Percentiles rank a stretch among this genome's conserved stretches.
These are phyloP conservation scores for Yarrowia sp. DNA, from an alignment of 805 yeast genomes.

Conservation along the genomic window DNA sequence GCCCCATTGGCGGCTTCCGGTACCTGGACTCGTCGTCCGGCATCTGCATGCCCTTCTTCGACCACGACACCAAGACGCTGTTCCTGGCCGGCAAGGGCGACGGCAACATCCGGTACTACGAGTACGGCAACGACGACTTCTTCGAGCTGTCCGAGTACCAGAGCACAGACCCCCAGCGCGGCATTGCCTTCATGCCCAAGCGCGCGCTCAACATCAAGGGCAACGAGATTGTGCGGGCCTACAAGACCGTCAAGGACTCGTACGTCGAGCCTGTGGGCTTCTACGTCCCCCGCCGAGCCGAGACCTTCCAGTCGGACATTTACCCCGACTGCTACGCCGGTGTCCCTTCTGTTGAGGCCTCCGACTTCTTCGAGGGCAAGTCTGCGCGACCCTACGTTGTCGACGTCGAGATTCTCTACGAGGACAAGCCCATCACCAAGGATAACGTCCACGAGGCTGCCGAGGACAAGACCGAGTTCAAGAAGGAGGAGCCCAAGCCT, in stretches of 20 bases:
- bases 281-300: slow-evolving; percentile 90
- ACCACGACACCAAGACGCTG: slow-evolving; percentile 72
- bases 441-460: slow-evolving; percentile 37
- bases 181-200: slow-evolving; percentile 88
- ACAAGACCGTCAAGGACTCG: slow-evolving; percentile 83
- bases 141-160: slow-evolving; percentile 84
- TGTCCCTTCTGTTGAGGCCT: slow-evolving; percentile 73
- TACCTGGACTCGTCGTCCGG: slow-evolving; percentile 90
- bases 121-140: slow-evolving; percentile 79
- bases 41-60: slow-evolving; percentile 86
- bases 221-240: slow-evolving; percentile 79
- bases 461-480: slow-evolving; percentile 28
- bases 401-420: slow-evolving; percentile 72
- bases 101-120: slow-evolving; percentile 93
- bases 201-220: slow-evolving; percentile 72
- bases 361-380: slow-evolving; percentile 78
- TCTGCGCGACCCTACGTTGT: slow-evolving; percentile 74
- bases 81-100: slow-evolving; percentile 97
- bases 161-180: slow-evolving; percentile 92
- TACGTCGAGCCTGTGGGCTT: slow-evolving; percentile 88
- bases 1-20: slow-evolving; percentile 87
- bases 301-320: slow-evolving; percentile 87
- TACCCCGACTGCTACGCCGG: slow-evolving; percentile 87
- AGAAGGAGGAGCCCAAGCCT: slow-evolving; percentile 34
- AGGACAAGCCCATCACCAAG: slow-evolving; percentile 58